These are phyloP conservation scores for Halteria grandinella DNA, from an alignment of 73 alveolate species.

Conservation along the genomic window DNA sequence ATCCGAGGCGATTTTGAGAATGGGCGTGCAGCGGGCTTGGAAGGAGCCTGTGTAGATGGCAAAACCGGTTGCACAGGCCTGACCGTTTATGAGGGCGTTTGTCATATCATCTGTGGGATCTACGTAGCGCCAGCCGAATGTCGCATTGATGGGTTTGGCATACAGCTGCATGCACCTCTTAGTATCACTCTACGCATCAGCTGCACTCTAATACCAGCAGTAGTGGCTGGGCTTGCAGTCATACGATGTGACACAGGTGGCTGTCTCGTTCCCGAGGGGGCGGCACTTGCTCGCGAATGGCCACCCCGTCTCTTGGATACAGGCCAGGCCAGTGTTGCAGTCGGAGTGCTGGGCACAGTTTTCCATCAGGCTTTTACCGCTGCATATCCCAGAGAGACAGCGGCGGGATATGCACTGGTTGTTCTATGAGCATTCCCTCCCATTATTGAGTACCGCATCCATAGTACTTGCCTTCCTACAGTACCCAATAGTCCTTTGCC, in stretches of 20 bases:
- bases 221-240: constrained; percentile 29
- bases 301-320: constrained; percentile 6
- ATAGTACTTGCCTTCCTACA: constrained; percentile 19
- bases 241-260: no score
- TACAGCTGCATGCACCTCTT: constrained; percentile 22
- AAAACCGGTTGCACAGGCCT: constrained; percentile 14
- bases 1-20: constrained; percentile 7
- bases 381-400: constrained; percentile 27
- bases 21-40: neutral
- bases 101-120: constrained; percentile 25
- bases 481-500: constrained; percentile 3
- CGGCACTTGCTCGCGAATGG: constrained; percentile 37
- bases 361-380: constrained; percentile 3
- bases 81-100: constrained; percentile 16
- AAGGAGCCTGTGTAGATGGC: constrained; percentile 5
- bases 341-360: constrained; percentile 20
- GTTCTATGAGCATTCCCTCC: constrained; percentile 16
- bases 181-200: constrained; percentile 4
- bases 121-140: constrained; percentile 32
- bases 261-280: no score
- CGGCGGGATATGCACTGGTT: constrained; percentile 7
- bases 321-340: constrained; percentile 13
- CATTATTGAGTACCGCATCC: constrained; percentile 24
- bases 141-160: neutral
- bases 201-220: constrained; percentile 11